Evolutionary conservation across 768 basidiomycete genomes (phyloP), one percentile per base, ranked within the genome.

Genomic region (Tricholoma sp.): DNA sequence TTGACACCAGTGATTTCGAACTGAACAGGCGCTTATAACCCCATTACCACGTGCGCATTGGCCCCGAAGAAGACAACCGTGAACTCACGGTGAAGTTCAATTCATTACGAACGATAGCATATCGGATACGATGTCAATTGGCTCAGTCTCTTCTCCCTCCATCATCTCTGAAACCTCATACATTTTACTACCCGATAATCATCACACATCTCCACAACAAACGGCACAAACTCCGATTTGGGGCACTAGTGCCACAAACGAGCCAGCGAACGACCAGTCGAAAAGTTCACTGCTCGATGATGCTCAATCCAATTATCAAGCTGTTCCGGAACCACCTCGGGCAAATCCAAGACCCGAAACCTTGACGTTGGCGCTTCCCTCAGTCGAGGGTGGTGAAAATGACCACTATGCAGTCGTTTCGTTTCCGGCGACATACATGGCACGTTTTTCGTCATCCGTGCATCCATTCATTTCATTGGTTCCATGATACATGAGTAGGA

Each of bases 381-480:
- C 41, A 46, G 22, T 32, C 10, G 16, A 29, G 21, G 18, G 32
- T 12, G 46, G 39, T 12, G 19, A 34, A 27, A 21, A 57, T 21
- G 58, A 41, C 6, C 53, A 54, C 18, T 54, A 63, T 49, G 57
- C 59, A 47, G 54, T 57, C 22, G 52, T 63, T n/a, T 55, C 59
- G 5, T 54, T 63, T 57, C 62, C 59, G n/a, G 34, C 55, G 29
- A 60, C 59, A 14, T 63, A 60, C 32, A 52, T 54, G 54, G 57
- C 54, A 37, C 14, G 18, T 52, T n/a, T 24, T 22, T 24, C 1
- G 41, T 29, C 16, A 24, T 12, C n/a, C 18, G 34, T 35, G 10
- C 11, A 24, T 21, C 35, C 14, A 22, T 50, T 22, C 43, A 9
- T 9, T 7, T 6, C 19, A 32, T 34, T 22, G 6, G 1, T 24